Percentiles rank a stretch among this genome's conserved stretches.
Evolutionary conservation across 2,329 filamentous ascomycete species (phyloP).

Genomic region (Rutstroemia sp.): DNA sequence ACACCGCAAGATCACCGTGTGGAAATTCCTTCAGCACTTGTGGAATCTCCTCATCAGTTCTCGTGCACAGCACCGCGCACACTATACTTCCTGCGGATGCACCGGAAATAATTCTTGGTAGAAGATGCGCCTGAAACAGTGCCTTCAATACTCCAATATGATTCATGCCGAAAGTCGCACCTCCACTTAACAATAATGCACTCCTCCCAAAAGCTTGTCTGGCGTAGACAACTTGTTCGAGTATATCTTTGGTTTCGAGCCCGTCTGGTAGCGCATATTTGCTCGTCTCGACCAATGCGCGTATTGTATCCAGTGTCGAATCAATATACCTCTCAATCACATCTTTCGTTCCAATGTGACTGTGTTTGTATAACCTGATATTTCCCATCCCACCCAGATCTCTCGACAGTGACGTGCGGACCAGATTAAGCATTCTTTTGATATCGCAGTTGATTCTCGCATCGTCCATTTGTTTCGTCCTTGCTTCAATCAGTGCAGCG

Average conservation of each 20-base stretch:
- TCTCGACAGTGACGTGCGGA: slow-evolving; percentile 73
- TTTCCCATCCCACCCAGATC: slow-evolving; percentile 84
- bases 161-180: slow-evolving; percentile 66
- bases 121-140: slow-evolving; percentile 53
- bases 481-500: slow-evolving; percentile 56
- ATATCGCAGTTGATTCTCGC: slow-evolving; percentile 67
- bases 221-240: slow-evolving; percentile 52
- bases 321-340: slow-evolving; percentile 84
- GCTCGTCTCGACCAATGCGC: slow-evolving; percentile 59
- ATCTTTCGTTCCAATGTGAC: slow-evolving; percentile 77
- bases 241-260: slow-evolving; percentile 45
- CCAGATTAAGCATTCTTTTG: slow-evolving; percentile 67
- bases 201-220: slow-evolving; percentile 60
- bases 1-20: slow-evolving; percentile 56
- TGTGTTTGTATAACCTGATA: slow-evolving; percentile 72
- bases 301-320: slow-evolving; percentile 68
- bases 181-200: slow-evolving; percentile 59
- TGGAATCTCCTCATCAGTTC: slow-evolving; percentile 56
- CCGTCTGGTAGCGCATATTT: slow-evolving; percentile 40
- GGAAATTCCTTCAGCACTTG: slow-evolving; percentile 50
- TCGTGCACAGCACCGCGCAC: slow-evolving; percentile 55
- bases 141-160: slow-evolving; percentile 64
- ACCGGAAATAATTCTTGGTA: slow-evolving; percentile 62
- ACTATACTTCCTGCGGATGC: slow-evolving; percentile 66
- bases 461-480: slow-evolving; percentile 67